Conservation (phyloP, 2,329 filamentous ascomycete species). For the Penicillium sp. region DNA sequence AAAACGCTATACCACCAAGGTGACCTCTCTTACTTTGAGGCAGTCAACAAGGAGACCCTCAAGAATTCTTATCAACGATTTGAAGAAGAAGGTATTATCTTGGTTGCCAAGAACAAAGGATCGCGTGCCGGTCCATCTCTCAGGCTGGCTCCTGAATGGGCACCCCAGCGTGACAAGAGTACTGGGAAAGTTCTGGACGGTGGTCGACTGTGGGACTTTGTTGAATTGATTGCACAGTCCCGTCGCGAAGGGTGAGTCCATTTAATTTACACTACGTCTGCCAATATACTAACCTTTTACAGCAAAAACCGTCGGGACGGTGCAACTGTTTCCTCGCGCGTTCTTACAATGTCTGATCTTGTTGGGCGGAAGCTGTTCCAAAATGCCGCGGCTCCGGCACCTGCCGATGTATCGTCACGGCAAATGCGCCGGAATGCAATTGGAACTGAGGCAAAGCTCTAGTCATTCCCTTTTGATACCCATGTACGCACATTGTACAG, state of each 20-base stretch:
- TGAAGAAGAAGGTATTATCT: conserved; percentile 84
- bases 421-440: conserved; percentile 39
- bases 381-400: conserved; percentile 28
- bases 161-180: conserved; percentile 61
- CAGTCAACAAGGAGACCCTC: conserved; percentile 95
- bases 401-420: conserved; percentile 34
- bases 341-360: conserved; percentile 71
- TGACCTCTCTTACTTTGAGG: conserved; percentile 94
- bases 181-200: conserved; percentile 64
- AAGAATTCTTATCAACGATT: conserved; percentile 90
- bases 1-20: conserved; percentile 98
- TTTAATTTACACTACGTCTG: background rate
- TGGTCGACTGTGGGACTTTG: conserved; percentile 87
- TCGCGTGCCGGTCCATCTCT: conserved; percentile 46
- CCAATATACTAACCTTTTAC: background rate
- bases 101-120: conserved; percentile 67
- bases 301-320: conserved; percentile 91
- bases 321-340: conserved; percentile 78
- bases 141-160: conserved; percentile 72
- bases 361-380: conserved; percentile 68
- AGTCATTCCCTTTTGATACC: conserved; percentile 7
- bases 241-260: conserved; percentile 68
- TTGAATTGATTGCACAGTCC: conserved; percentile 77
- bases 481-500: background rate
- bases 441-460: conserved; percentile 34